Evolutionary conservation across 345 rosid genomes (phyloP).

Genomic region (Psidium friedrichsthalianum): DNA sequence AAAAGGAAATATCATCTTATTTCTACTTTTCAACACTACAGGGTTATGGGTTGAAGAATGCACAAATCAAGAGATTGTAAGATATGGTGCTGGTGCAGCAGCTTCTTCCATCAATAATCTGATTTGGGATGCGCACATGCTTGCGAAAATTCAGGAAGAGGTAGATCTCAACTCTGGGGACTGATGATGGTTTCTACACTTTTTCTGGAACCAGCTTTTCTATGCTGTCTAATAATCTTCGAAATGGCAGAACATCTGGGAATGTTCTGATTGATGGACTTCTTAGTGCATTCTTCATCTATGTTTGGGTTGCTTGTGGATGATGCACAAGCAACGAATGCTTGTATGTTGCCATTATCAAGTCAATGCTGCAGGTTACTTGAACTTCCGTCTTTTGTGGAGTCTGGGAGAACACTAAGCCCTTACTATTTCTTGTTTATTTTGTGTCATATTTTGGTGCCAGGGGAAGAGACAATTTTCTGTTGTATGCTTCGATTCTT

Average conservation of each 20-base stretch:
- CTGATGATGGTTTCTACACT: neutral
- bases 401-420: neutral
- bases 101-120: neutral
- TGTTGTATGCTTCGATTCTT: neutral
- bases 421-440: neutral
- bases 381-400: neutral
- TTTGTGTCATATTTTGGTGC: neutral
- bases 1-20: neutral
- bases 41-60: neutral
- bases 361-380: neutral
- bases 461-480: conserved; percentile 5
- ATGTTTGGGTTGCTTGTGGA: neutral
- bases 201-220: neutral
- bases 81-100: neutral
- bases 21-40: neutral
- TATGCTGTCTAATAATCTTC: neutral
- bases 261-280: neutral
- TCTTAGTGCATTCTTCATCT: neutral
- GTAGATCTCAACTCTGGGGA: neutral
- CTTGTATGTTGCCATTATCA: neutral
- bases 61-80: neutral
- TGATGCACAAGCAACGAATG: neutral
- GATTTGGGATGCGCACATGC: neutral
- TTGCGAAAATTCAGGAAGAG: neutral
- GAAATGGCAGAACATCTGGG: neutral